phyloP scores from a whole-genome alignment of 2,329 filamentous ascomycete species.

The Pyrenochaeta sp. region DNA sequence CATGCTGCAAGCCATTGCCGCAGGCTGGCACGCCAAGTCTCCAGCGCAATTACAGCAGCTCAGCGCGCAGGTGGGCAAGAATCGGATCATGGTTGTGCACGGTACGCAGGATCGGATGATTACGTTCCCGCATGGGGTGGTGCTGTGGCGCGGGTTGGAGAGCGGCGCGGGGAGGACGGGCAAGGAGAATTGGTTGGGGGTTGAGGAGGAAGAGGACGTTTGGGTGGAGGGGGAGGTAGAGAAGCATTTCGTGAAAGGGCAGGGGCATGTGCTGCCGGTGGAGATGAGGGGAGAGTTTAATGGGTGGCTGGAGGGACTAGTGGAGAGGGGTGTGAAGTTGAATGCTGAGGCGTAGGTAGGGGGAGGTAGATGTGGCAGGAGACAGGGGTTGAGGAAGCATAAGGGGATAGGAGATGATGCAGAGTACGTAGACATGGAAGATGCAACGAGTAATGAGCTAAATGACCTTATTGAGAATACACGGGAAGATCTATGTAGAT shows the following conservation, averaged over 20 bases:
- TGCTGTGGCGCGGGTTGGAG: conserved; percentile 73
- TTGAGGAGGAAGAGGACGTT: conserved; percentile 43
- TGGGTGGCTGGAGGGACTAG: conserved; percentile 65
- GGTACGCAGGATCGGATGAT: conserved; percentile 83
- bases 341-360: conserved; percentile 29
- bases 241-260: conserved; percentile 70
- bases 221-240: conserved; percentile 55
- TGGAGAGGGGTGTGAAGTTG: conserved; percentile 60
- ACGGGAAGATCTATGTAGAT: no score
- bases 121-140: conserved; percentile 70
- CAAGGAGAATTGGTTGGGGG: conserved; percentile 42
- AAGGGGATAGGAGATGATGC: no score
- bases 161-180: conserved; percentile 51
- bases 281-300: conserved; percentile 77
- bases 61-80: conserved; percentile 72
- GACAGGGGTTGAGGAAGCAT: no score
- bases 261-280: conserved; percentile 77
- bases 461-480: no score
- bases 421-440: no score
- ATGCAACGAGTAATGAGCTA: no score
- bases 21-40: conserved; percentile 80
- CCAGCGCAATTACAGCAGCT: conserved; percentile 69
- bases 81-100: conserved; percentile 79
- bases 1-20: conserved; percentile 78
- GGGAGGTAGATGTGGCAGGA: no score